Percentiles rank a stretch among this genome's conserved stretches.
phyloP scores from a whole-genome alignment of 2,329 filamentous ascomycete species.

The Trichothecium roseum region DNA sequence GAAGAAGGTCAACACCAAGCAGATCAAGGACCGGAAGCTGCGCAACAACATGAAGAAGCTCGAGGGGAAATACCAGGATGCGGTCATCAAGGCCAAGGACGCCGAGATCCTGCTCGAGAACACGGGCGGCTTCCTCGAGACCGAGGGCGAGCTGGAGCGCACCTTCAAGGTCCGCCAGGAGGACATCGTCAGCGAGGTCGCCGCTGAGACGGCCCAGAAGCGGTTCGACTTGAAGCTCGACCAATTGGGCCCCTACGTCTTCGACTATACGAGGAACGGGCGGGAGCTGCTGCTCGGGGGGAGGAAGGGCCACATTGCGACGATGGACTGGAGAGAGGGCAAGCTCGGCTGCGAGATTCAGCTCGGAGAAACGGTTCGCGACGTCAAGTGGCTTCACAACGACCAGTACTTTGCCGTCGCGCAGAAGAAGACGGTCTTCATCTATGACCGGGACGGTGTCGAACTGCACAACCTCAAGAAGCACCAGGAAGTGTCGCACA shows the following conservation, averaged over 20 bases:
- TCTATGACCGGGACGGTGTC: slow-evolving; percentile 84
- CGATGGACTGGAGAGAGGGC: slow-evolving; percentile 91
- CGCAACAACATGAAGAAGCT: slow-evolving; percentile 67
- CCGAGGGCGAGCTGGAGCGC: slow-evolving; percentile 77
- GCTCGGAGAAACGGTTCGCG: slow-evolving; percentile 79
- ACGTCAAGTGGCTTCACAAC: slow-evolving; percentile 88
- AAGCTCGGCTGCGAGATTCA: slow-evolving; percentile 88
- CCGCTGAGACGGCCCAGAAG: slow-evolving; percentile 80
- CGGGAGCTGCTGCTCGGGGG: slow-evolving; percentile 77
- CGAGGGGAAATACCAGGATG: slow-evolving; percentile 74
- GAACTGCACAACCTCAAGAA: slow-evolving; percentile 87
- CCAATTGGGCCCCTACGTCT: slow-evolving; percentile 74
- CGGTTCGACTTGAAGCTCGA: slow-evolving; percentile 82
- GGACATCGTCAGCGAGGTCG: slow-evolving; percentile 66
- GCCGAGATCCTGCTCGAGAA: slow-evolving; percentile 92
- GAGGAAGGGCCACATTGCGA: slow-evolving; percentile 87
- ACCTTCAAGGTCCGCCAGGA: slow-evolving; percentile 90
- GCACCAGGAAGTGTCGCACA: slow-evolving; percentile 81
- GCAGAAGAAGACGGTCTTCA: slow-evolving; percentile 94
- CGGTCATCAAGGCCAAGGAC: slow-evolving; percentile 78
- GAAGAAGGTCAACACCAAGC: slow-evolving; percentile 58
- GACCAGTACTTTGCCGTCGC: slow-evolving; percentile 91
- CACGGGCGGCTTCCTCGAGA: slow-evolving; percentile 72
- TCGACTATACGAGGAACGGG: slow-evolving; percentile 85
- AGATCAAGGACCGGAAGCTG: slow-evolving; percentile 81